A percentile compares a stretch with the other conserved stretches of the same genome.
Evolutionary conservation across 2,329 filamentous ascomycete genomes (phyloP).

Genomic region (Penicillium sp.): DNA sequence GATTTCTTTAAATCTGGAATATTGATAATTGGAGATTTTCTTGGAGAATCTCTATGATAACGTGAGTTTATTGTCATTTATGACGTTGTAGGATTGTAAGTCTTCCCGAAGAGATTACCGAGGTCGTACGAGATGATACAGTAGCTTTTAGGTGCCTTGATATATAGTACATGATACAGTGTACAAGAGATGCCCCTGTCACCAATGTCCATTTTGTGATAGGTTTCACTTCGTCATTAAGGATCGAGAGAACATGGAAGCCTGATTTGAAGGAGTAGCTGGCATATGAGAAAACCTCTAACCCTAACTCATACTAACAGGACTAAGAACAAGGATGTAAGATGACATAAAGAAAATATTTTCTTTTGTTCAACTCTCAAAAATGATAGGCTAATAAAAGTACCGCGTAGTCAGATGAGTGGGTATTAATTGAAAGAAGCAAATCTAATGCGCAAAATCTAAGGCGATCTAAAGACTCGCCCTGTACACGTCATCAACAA

Average conservation of each 20-base stretch:
- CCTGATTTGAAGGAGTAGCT: neutral
- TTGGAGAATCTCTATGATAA: neutral
- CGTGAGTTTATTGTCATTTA: neutral
- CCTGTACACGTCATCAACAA: neutral
- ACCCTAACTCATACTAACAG: neutral
- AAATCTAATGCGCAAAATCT: neutral
- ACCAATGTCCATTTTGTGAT: neutral
- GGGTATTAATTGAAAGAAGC: neutral
- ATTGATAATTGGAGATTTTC: neutral
- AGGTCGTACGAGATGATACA: neutral
- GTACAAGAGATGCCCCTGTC: neutral
- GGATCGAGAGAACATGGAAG: neutral
- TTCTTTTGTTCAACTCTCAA: neutral
- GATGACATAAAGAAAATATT: neutral
- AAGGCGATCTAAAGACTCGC: constrained; percentile 8
- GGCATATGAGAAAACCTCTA: neutral
- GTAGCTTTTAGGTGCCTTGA: neutral
- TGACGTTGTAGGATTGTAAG: neutral
- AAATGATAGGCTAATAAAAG: neutral
- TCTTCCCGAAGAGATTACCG: neutral
- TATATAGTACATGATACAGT: neutral
- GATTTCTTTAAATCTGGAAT: neutral
- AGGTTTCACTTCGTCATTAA: neutral
- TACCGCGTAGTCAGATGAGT: neutral
- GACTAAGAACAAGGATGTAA: neutral